phyloP scores from a whole-genome alignment of 75 land plant genomes.

The Selaginella tamariscina region DNA sequence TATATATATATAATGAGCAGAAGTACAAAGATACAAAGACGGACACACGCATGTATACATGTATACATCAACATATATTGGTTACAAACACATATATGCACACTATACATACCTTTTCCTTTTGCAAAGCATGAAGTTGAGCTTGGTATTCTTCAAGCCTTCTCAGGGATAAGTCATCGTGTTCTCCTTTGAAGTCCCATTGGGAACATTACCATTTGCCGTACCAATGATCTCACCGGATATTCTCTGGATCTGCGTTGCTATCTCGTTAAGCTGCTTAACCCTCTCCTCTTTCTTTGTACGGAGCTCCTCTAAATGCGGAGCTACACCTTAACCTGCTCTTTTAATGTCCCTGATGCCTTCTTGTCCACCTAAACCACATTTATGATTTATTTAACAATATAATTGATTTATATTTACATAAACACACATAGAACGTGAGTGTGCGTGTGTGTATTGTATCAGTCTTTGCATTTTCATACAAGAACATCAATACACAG shows the following conservation, averaged over 20 bases:
- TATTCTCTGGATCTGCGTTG: constrained; percentile 67
- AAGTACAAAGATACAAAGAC: not conserved
- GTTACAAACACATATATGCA: no score
- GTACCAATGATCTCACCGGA: constrained; percentile 44
- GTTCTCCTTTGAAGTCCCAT: not conserved
- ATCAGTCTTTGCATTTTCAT: no score
- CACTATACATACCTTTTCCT: constrained; percentile 81
- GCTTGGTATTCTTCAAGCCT: constrained; percentile 54
- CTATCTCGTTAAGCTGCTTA: constrained; percentile 59
- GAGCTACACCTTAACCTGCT: constrained; percentile 78
- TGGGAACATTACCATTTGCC: not conserved
- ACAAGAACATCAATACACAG: no score
- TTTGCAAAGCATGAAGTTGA: constrained; percentile 43
- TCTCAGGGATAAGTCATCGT: constrained; percentile 45
- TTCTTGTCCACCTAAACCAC: constrained; percentile 62
- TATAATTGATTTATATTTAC: no score
- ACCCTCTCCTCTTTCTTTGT: constrained; percentile 71
- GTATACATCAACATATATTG: no score
- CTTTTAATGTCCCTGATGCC: constrained; percentile 63
- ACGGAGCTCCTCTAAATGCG: constrained; percentile 62
- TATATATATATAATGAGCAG: not conserved
- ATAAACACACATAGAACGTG: no score
- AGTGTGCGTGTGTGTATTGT: no score
- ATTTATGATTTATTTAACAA: no score
- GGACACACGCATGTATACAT: not conserved